Base-by-base conservation (phyloP, 305 asterid genomes). In the Fraxinus paxiana region DNA sequence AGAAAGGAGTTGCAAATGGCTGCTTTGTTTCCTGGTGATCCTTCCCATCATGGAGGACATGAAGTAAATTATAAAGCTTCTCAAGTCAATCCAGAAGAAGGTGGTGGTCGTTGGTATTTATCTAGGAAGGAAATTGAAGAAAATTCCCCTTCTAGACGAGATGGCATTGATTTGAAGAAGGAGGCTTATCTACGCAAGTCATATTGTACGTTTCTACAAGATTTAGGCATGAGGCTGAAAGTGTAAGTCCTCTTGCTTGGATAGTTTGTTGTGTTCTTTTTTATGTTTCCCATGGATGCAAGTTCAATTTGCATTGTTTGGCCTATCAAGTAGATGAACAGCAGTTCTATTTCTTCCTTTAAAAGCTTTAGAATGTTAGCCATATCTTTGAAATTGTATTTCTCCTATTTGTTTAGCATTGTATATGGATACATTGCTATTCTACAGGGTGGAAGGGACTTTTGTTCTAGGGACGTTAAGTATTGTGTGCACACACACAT, bases 101-200 rank as follows among this genome's bases (percentile, higher is more conserved):
- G 86, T 83, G 93, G 91, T 83, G 93, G 88, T 28, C 84, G 88
- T 35, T 92, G 97, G 97, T 92, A 91, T 82, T 86, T 91, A 56
- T 90, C 92, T 48, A 89, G 97, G 89, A 92, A 89, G 86, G 97
- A 91, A 87, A 87, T 92, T 35, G 97, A 92, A 85, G 97, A 92
- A 75, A 85, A 86, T 82, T 92, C 97, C 35, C 95, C 97, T 33
- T 92, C 97, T 34, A 88, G 97, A 83, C 83, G 24, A 80, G 95
- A 90, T 86, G 97, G 95, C 43, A 90, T 92, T 79, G 95, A 90
- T 87, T 82, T 92, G 84, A 91, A 91, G 91, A 92, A 91, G 80
- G 97, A 92, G 89, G 77, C 92, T 65, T 91, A 91, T 77, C 84
- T 91, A 41, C 95, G 95, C 80, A 91, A 90, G 84, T 92, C 97